Evolutionary conservation across 352 stramenopile species (phyloP).

Genomic region (Aphanomyces cochlioides): DNA sequence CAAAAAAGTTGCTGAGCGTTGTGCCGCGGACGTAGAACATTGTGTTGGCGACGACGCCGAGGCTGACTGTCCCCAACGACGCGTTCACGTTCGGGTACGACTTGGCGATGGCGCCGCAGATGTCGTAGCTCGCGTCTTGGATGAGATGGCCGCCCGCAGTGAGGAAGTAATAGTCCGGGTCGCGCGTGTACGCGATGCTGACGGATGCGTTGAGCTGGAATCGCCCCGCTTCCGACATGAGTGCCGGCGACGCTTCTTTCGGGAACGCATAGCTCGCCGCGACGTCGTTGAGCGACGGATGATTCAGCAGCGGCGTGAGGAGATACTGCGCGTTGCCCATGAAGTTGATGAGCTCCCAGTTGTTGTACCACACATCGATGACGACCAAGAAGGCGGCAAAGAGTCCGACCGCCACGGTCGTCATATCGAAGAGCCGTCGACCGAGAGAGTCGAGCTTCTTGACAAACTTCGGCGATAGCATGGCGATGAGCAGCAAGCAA

Average conservation of each 20-base stretch:
- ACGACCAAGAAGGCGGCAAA: not conserved
- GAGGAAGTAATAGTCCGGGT: constrained; percentile 8
- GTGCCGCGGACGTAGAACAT: constrained; percentile 9
- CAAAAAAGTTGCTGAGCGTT: constrained; percentile 1
- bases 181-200: not conserved
- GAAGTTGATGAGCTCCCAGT: constrained; percentile 15
- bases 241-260: constrained; percentile 2
- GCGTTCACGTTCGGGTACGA: not conserved
- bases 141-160: constrained; percentile 9
- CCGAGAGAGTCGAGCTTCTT: no score
- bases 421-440: no score
- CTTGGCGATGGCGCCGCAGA: not conserved
- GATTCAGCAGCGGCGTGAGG: constrained; percentile 5
- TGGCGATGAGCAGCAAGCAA: no score
- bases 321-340: constrained; percentile 17
- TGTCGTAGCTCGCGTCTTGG: not conserved
- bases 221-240: constrained; percentile 9
- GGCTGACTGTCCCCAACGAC: not conserved
- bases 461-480: no score
- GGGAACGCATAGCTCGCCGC: not conserved
- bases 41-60: constrained; percentile 9
- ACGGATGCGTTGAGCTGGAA: constrained; percentile 15
- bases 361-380: constrained; percentile 1
- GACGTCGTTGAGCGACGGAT: not conserved
- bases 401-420: no score